A percentile compares a stretch with the other conserved stretches of the same genome.
phyloP scores from a whole-genome alignment of 2,329 filamentous ascomycete genomes.

The Colletotrichum sp. region DNA sequence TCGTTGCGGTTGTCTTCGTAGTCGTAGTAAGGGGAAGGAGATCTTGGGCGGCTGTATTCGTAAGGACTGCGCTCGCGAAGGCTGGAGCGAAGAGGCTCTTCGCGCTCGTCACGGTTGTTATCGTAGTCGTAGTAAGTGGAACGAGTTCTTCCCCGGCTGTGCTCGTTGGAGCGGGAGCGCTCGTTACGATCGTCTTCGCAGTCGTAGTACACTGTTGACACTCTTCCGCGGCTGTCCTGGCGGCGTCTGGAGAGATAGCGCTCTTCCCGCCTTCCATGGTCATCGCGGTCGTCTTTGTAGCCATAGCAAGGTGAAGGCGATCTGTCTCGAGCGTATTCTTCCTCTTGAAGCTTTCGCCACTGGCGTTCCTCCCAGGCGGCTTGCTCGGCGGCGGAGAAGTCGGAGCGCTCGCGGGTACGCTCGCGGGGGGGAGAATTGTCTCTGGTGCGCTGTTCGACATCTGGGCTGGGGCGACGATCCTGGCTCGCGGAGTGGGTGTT shows the following conservation, averaged over 20 bases:
- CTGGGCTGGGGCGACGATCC: background rate
- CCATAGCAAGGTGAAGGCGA: background rate
- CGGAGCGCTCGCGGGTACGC: background rate
- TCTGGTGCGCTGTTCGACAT: background rate
- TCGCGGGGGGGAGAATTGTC: background rate
- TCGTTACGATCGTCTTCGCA: background rate
- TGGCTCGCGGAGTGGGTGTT: background rate
- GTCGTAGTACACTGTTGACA: background rate
- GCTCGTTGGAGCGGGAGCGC: background rate
- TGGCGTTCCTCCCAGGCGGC: background rate
- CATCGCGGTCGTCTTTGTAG: background rate
- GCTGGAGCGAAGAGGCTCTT: accelerated
- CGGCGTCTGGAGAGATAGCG: accelerated
- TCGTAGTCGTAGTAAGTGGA: background rate
- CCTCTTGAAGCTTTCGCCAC: background rate
- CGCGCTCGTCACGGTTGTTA: accelerated
- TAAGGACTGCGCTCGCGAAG: background rate
- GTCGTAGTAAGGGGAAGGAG: background rate
- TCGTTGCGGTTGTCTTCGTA: background rate
- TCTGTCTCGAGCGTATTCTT: accelerated
- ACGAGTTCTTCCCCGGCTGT: background rate
- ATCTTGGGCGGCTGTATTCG: background rate
- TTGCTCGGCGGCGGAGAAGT: background rate
- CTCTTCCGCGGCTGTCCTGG: background rate
- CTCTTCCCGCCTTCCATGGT: accelerated